phyloP scores from a whole-genome alignment of 164 flowering plant species.

The Euptelea pleiosperma region DNA sequence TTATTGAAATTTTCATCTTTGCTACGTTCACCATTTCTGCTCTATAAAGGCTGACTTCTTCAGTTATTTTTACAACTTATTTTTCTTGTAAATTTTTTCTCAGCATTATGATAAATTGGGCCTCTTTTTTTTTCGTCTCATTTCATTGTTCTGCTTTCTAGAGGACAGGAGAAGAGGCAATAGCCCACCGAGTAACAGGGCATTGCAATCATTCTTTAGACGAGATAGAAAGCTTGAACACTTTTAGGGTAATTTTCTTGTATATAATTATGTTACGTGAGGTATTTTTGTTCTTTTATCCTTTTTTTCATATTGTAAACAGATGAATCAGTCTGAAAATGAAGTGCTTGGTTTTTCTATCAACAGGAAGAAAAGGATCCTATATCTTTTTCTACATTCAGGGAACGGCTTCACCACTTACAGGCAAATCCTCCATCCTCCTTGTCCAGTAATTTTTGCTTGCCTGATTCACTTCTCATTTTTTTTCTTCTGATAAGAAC shows the following conservation, averaged over 20 bases:
- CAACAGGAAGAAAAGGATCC: slow-evolving; percentile 60
- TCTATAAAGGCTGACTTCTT: too few relatives aligned
- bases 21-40: too few relatives aligned
- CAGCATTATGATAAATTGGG: not conserved
- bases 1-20: not conserved
- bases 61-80: too few relatives aligned
- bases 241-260: slow-evolving; percentile 41
- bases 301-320: not conserved
- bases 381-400: slow-evolving; percentile 62
- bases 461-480: slow-evolving; percentile 4
- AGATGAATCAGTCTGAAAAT: not conserved
- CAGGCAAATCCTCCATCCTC: slow-evolving; percentile 46
- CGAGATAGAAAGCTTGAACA: slow-evolving; percentile 48
- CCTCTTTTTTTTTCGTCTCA: slow-evolving; percentile 3
- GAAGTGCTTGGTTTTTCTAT: slow-evolving; percentile 14
- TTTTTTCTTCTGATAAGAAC: slow-evolving; percentile 2
- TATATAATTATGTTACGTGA: not conserved
- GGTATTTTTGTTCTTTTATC: slow-evolving; percentile 1
- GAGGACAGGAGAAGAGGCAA: slow-evolving; percentile 57
- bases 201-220: slow-evolving; percentile 58
- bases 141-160: slow-evolving; percentile 19
- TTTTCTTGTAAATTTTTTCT: slow-evolving; percentile 4
- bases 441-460: slow-evolving; percentile 2
- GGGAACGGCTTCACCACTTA: slow-evolving; percentile 70
- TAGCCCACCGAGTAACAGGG: slow-evolving; percentile 60